phyloP scores from a whole-genome alignment of 148 eudicot species.

The Tetragonia tetragonoides region DNA sequence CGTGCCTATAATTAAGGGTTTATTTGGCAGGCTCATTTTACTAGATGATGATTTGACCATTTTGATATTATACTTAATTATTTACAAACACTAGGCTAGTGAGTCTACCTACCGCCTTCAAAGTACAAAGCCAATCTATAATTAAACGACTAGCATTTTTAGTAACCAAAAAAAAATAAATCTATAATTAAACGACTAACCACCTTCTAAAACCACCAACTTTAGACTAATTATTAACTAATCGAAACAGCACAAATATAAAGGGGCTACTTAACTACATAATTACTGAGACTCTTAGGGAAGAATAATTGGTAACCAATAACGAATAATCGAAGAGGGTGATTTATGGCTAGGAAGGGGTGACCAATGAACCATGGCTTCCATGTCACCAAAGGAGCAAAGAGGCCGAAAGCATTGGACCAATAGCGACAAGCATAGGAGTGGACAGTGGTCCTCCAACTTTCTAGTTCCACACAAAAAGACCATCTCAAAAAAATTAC shows the following conservation, averaged over 20 bases:
- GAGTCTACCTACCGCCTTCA: background rate
- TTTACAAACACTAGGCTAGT: background rate
- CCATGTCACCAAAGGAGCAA: constrained; percentile 21
- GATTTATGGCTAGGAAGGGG: constrained; percentile 5
- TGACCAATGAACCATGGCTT: background rate
- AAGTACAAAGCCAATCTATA: background rate
- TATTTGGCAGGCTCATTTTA: no score
- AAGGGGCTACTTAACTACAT: background rate
- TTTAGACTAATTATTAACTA: background rate
- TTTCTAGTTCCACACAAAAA: constrained; percentile 9
- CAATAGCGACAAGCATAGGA: constrained; percentile 4
- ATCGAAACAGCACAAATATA: background rate
- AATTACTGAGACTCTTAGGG: no score
- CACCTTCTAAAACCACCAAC: constrained; percentile 11
- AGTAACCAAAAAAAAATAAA: no score
- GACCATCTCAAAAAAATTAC: constrained; percentile 15
- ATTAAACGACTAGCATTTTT: constrained; percentile 6
- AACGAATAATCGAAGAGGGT: background rate
- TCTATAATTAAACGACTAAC: constrained; percentile 4
- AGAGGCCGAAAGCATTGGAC: constrained; percentile 27
- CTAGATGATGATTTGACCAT: background rate
- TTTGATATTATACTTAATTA: no score
- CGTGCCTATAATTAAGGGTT: no score
- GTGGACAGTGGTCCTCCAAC: constrained; percentile 15
- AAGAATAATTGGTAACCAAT: background rate